Percentiles rank a stretch among this genome's conserved stretches.
Conservation (phyloP, 1,284 basidiomycete species). For the Ustanciosporium gigantosporum region DNA sequence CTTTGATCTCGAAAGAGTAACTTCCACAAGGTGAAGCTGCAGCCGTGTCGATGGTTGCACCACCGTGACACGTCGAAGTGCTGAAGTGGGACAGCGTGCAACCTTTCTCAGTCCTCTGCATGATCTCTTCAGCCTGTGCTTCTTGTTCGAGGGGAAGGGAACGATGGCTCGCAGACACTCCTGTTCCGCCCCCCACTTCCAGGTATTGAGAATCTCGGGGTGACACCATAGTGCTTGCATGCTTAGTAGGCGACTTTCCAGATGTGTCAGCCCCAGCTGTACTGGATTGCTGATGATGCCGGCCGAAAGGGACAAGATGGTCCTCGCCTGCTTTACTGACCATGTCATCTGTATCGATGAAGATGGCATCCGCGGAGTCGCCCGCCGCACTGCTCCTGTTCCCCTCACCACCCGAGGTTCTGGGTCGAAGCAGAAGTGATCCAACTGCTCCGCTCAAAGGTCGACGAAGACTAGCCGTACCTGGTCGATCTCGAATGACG, state of each 20-base stretch:
- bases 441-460: conserved; percentile 3
- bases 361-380: conserved; percentile 5
- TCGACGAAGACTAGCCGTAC: conserved; percentile 3
- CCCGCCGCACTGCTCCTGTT: not conserved
- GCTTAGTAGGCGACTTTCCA: no score
- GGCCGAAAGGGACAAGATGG: no score
- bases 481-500: conserved; percentile 10
- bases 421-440: not conserved
- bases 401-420: no score
- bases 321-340: not conserved
- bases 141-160: not conserved
- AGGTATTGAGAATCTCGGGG: no score
- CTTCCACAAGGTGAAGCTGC: conserved; percentile 21
- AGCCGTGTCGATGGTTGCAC: conserved; percentile 1
- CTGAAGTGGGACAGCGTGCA: conserved; percentile 14
- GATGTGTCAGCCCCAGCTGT: no score
- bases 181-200: not conserved
- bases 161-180: not conserved
- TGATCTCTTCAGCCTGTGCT: not conserved
- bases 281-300: not conserved
- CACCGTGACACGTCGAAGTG: conserved; percentile 1
- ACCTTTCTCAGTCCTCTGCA: not conserved
- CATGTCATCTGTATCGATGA: conserved; percentile 22
- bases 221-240: no score
- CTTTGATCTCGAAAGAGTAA: conserved; percentile 31